A percentile compares a stretch with the other conserved stretches of the same genome.
phyloP scores from a whole-genome alignment of 1,284 basidiomycete genomes.

The Gymnopus androsaceus region DNA sequence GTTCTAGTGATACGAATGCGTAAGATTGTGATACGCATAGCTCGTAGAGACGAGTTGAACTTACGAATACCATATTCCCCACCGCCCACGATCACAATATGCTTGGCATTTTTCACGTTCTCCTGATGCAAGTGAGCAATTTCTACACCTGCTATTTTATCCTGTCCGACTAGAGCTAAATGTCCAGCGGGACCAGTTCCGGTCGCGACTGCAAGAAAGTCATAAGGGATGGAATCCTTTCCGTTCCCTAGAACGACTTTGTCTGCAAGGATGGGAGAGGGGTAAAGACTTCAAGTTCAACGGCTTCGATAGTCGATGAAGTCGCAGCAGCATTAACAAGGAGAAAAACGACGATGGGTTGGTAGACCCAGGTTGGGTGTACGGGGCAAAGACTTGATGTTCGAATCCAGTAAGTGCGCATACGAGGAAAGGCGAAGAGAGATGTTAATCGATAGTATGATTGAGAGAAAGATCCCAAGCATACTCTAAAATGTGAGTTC shows the following conservation, averaged over 20 bases:
- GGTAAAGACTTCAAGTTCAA: not conserved
- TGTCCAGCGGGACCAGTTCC: conserved; percentile 10
- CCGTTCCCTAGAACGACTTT: conserved; percentile 23
- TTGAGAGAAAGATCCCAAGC: not conserved
- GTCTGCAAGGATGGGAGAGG: conserved; percentile 21
- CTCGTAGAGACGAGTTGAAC: not conserved
- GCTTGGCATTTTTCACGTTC: conserved; percentile 12
- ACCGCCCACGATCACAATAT: conserved; percentile 16
- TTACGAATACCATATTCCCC: conserved; percentile 17
- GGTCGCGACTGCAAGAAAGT: conserved; percentile 11
- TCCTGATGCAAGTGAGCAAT: not conserved
- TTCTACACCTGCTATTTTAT: conserved; percentile 6
- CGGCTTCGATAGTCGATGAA: not conserved
- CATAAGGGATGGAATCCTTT: conserved; percentile 7
- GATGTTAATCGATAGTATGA: not conserved
- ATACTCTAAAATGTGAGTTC: conserved; percentile 41
- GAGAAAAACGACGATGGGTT: conserved; percentile 23
- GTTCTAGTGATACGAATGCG: not conserved
- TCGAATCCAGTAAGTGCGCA: conserved; percentile 39
- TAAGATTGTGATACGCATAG: not conserved
- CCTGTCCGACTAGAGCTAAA: not conserved
- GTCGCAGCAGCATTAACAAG: conserved; percentile 1
- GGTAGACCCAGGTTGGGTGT: conserved; percentile 20
- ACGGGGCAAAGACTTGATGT: conserved; percentile 49
- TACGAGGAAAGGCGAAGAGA: conserved; percentile 44